phyloP scores from a whole-genome alignment of 1,139 yeast species.

The Magnusiomyces magnusii region DNA sequence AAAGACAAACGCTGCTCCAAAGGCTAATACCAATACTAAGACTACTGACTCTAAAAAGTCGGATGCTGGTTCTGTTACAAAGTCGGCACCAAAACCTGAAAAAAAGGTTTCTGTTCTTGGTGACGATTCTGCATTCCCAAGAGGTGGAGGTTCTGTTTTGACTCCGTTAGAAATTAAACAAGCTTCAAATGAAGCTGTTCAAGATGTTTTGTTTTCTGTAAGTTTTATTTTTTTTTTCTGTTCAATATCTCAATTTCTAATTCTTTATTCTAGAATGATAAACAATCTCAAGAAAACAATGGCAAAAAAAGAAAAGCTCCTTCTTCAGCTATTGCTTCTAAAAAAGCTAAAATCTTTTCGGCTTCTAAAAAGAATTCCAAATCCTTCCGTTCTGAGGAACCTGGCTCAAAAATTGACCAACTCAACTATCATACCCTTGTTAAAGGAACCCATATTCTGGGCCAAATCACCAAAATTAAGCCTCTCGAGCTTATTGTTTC shows the following conservation, averaged over 20 bases:
- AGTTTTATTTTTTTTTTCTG: slow-evolving; percentile 18
- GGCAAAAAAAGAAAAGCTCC: slow-evolving; percentile 28
- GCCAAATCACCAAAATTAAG: slow-evolving; percentile 58
- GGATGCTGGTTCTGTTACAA: neutral
- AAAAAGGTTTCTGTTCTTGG: slow-evolving; percentile 18
- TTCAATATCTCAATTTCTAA: neutral
- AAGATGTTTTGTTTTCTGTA: slow-evolving; percentile 69
- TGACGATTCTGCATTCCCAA: slow-evolving; percentile 63
- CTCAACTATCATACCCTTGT: slow-evolving; percentile 53
- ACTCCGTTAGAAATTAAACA: slow-evolving; percentile 89
- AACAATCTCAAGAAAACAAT: neutral
- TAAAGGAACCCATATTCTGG: slow-evolving; percentile 69
- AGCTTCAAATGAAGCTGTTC: slow-evolving; percentile 85
- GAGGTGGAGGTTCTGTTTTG: slow-evolving; percentile 83
- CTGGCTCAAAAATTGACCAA: slow-evolving; percentile 45
- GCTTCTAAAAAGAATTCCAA: slow-evolving; percentile 17
- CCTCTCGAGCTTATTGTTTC: slow-evolving; percentile 60
- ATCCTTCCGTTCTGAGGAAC: slow-evolving; percentile 22
- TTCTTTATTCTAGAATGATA: neutral
- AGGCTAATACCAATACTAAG: too few species aligned
- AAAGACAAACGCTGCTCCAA: neutral
- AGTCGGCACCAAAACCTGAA: neutral
- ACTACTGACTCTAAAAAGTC: too few species aligned
- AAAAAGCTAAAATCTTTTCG: slow-evolving; percentile 14
- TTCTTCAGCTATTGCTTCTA: slow-evolving; percentile 10